Base-by-base conservation (phyloP, 75 land plant genomes). In the Adiantum capillusveneris region DNA sequence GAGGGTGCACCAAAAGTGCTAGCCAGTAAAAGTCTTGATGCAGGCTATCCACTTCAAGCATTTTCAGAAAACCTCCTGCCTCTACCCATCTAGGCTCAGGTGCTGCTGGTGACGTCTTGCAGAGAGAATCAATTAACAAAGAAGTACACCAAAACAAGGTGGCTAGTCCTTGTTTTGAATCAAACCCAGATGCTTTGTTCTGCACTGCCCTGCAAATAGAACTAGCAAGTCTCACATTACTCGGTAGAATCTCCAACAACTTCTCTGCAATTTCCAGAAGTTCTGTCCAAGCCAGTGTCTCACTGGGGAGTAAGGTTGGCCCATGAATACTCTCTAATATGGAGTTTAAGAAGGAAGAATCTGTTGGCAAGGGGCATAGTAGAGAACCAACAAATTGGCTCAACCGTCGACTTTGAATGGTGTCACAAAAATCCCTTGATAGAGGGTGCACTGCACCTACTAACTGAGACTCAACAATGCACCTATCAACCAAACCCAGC, bases 1-100 rank as follows among this genome's bases (percentile, higher is more conserved):
- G 87, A 20, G 97, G 97, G 71, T 87, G 77, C 1, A 79, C 76
- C 6, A 63, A 67, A 18, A 91, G 44, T 54, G 88, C 97, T 14
- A 58, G 59, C 29, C 61, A 53, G 65, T 73, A 71, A 62, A 87
- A 84, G 29, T 62, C 78, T 25, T 71, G 67, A 19, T 67, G 67
- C 17, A 81, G 55, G 6, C 11, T 65, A 29, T 60, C 55, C 12
- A 30, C 29, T 25, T 59, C 75, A 43, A 74, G 59, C 42, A 58
- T 44, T 25, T 59, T 49, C 63, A 88, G 56, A n/a, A 82, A 56
- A 18, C 42, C 59, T 20, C 76, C 80, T 48, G 83, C 87, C 64
- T 85, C 87, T 25, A 79, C 44, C 95, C 94, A 93, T 27, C 54
- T 26, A 18, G 25, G 25, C 62, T 88, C 90, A 53, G 87, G 84